Conservation (phyloP, 305 asterid species). For the Vinca major region DNA sequence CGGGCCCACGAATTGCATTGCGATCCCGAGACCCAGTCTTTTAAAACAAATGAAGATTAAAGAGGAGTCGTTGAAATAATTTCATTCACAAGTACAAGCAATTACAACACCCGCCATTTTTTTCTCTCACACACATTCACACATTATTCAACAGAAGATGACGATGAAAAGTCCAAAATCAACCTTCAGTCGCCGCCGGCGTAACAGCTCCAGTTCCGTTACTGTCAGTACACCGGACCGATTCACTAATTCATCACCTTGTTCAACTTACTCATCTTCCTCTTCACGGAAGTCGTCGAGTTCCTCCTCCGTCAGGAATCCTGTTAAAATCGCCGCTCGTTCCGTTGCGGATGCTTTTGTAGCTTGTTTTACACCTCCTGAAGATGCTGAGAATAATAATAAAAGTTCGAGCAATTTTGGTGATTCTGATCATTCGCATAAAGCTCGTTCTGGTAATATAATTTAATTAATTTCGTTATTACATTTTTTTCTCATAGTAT, state of each 20-base stretch:
- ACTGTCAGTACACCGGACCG: constrained; percentile 28
- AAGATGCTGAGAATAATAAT: constrained; percentile 25
- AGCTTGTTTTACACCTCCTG: constrained; percentile 68
- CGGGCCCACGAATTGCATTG: too few species aligned
- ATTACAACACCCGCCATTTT: constrained; percentile 32
- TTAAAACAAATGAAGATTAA: too few species aligned
- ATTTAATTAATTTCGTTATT: too few species aligned
- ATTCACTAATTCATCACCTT: constrained; percentile 21
- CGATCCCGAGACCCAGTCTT: too few species aligned
- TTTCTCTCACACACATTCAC: constrained; percentile 15
- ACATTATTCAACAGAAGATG: neutral
- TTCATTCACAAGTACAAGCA: neutral
- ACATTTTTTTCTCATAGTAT: too few species aligned
- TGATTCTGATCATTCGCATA: constrained; percentile 27
- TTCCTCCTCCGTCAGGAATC: too few species aligned
- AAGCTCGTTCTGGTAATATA: constrained; percentile 35
- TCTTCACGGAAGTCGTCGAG: constrained; percentile 34
- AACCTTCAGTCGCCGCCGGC: constrained; percentile 16
- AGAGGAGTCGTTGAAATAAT: too few species aligned
- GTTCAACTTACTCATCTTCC: constrained; percentile 36
- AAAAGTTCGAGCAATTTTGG: constrained; percentile 21
- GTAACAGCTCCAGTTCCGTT: constrained; percentile 24
- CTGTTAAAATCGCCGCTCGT: constrained; percentile 38
- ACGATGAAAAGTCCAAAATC: constrained; percentile 20
- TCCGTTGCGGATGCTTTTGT: constrained; percentile 46